Conservation (phyloP, 495 filamentous ascomycete species). For the Penicillium subrubescens region DNA sequence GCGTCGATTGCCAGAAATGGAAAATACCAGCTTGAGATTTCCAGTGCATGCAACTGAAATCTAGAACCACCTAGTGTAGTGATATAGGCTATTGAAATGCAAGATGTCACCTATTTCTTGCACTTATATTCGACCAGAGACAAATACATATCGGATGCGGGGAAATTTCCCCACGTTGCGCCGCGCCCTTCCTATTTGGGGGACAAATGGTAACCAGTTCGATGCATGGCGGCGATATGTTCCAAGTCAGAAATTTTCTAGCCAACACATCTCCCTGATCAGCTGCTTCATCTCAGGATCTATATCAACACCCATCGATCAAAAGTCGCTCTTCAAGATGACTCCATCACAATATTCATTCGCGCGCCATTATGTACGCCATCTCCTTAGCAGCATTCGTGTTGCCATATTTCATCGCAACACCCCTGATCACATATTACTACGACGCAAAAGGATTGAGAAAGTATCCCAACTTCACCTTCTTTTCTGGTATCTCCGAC, state of each 20-base stretch:
- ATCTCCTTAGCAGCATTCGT: slow-evolving; percentile 15
- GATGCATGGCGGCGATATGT: not conserved
- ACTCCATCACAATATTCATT: not conserved
- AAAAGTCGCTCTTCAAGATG: not conserved
- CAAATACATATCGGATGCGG: not conserved
- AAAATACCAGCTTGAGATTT: not conserved
- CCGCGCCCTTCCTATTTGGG: not conserved
- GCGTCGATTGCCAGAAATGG: not conserved
- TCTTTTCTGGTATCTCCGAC: slow-evolving; percentile 39
- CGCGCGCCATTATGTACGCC: slow-evolving; percentile 1
- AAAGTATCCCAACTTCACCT: slow-evolving; percentile 40
- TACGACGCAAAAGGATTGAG: slow-evolving; percentile 43
- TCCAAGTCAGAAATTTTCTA: not conserved
- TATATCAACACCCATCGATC: not conserved
- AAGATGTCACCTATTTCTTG: not conserved
- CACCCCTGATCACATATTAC: slow-evolving; percentile 36
- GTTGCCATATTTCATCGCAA: slow-evolving; percentile 31
- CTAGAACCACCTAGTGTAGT: no score
- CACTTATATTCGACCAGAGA: not conserved
- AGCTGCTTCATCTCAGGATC: not conserved
- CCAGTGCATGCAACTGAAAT: not conserved
- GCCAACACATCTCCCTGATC: not conserved
- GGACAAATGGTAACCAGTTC: not conserved
- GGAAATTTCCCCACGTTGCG: not conserved
- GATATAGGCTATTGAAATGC: not conserved